These are phyloP conservation scores for Benincasa hispida DNA, from an alignment of 306 rosid genomes.

Conservation along the genomic window DNA sequence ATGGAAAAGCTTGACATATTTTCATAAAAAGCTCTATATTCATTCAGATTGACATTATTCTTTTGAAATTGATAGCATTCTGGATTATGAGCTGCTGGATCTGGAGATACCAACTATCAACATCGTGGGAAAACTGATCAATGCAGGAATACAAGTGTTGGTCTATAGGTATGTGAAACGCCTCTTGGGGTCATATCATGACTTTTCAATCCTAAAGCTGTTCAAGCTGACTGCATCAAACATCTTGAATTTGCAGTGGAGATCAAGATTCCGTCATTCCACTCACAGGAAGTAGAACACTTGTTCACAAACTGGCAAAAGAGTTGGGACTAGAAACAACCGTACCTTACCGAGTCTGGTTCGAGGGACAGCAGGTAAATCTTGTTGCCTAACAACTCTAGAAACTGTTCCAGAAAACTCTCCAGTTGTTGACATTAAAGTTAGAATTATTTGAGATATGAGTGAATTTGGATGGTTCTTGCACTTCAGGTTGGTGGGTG, in stretches of 20 bases:
- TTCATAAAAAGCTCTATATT: neutral
- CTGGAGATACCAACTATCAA: slow-evolving; percentile 77
- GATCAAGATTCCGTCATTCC: slow-evolving; percentile 99
- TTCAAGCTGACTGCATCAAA: neutral
- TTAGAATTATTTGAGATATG: neutral
- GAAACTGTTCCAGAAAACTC: neutral
- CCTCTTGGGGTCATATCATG: neutral
- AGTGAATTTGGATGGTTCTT: neutral
- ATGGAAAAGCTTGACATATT: neutral
- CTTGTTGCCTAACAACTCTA: neutral
- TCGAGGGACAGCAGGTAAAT: slow-evolving; percentile 71
- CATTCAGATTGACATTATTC: neutral
- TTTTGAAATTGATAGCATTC: slow-evolving; percentile 28
- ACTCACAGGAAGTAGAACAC: slow-evolving; percentile 75
- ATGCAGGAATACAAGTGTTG: slow-evolving; percentile 69
- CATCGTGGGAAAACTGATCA: slow-evolving; percentile 46
- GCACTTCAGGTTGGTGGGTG: slow-evolving; percentile 82
- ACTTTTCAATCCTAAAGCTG: neutral
- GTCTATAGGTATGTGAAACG: slow-evolving; percentile 56
- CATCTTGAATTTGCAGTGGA: slow-evolving; percentile 38
- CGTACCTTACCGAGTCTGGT: slow-evolving; percentile 89
- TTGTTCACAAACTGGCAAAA: slow-evolving; percentile 59
- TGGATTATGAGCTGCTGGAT: slow-evolving; percentile 60
- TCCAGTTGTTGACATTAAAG: neutral
- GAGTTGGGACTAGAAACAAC: slow-evolving; percentile 54